Conservation (phyloP, 306 rosid genomes). For the Macrotyloma uniflorum region DNA sequence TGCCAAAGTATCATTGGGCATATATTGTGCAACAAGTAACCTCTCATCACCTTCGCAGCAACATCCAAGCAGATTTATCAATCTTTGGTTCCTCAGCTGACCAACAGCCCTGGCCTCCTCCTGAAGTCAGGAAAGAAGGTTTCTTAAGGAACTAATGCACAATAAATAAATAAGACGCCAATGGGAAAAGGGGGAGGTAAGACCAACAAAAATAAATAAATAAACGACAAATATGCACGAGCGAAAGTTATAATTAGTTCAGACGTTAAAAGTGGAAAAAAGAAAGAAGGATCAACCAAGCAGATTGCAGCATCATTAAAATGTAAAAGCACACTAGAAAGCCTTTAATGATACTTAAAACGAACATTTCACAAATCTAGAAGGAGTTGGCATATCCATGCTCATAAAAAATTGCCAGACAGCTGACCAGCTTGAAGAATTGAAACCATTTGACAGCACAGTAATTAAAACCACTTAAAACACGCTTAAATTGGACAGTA, state of each 20-base stretch:
- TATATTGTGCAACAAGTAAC: constrained; percentile 86
- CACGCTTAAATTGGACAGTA: neutral
- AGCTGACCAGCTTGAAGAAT: constrained; percentile 91
- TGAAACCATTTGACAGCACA: constrained; percentile 85
- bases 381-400: neutral
- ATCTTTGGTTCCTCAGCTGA: constrained; percentile 77
- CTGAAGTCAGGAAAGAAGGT: constrained; percentile 48
- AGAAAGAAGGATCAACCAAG: neutral
- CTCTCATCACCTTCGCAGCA: constrained; percentile 94
- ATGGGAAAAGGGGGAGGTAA: neutral
- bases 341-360: neutral
- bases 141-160: constrained; percentile 34
- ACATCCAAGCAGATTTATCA: constrained; percentile 92
- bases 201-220: neutral
- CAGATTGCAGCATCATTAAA: constrained; percentile 2
- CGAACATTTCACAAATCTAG: neutral
- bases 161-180: too few relatives aligned
- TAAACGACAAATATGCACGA: neutral
- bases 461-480: constrained; percentile 45
- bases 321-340: constrained; percentile 2
- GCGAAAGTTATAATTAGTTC: neutral
- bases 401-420: constrained; percentile 77
- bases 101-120: constrained; percentile 96
- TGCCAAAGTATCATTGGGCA: constrained; percentile 95
- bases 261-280: neutral